Conservation (phyloP, 2,329 filamentous ascomycete species). For the Aspergillus floridensis region DNA sequence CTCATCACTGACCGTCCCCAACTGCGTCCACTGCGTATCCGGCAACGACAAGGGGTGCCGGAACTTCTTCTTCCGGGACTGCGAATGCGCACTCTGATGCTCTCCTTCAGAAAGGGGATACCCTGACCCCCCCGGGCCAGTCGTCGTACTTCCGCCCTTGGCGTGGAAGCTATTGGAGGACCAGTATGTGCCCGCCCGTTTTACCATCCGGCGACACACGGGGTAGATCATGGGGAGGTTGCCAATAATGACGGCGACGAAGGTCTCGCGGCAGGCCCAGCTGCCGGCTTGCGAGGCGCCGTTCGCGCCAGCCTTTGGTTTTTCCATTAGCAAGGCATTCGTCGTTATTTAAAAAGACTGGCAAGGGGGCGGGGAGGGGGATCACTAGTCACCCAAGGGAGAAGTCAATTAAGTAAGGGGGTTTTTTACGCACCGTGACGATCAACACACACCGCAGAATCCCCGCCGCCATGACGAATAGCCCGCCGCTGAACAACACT, state of each 20-base stretch:
- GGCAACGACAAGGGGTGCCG: conserved; percentile 33
- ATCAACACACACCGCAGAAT: conserved; percentile 56
- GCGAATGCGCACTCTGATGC: conserved; percentile 10
- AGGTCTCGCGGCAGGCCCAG: conserved; percentile 48
- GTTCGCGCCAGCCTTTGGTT: conserved; percentile 31
- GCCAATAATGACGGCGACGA: conserved; percentile 44
- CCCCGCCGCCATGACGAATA: conserved; percentile 56
- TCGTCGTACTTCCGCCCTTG: background rate
- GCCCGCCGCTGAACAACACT: conserved; percentile 55
- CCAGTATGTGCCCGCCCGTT: conserved; percentile 25
- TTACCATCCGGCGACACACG: conserved; percentile 27
- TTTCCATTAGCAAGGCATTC: background rate
- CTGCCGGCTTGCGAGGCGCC: conserved; percentile 43
- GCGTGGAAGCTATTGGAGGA: conserved; percentile 3
- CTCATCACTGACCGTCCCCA: conserved; percentile 32
- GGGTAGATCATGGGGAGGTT: conserved; percentile 47
- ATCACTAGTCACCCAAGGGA: too few relatives aligned
- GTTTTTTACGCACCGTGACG: conserved; percentile 33
- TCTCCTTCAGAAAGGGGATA: conserved; percentile 26
- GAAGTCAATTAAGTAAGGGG: too few relatives aligned
- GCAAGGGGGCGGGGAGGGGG: too few relatives aligned
- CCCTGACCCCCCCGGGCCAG: conserved; percentile 7
- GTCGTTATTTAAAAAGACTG: background rate
- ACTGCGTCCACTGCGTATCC: conserved; percentile 33
- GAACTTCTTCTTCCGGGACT: conserved; percentile 21